Conservation (phyloP, 768 basidiomycete species). For the Tremella mesenterica region DNA sequence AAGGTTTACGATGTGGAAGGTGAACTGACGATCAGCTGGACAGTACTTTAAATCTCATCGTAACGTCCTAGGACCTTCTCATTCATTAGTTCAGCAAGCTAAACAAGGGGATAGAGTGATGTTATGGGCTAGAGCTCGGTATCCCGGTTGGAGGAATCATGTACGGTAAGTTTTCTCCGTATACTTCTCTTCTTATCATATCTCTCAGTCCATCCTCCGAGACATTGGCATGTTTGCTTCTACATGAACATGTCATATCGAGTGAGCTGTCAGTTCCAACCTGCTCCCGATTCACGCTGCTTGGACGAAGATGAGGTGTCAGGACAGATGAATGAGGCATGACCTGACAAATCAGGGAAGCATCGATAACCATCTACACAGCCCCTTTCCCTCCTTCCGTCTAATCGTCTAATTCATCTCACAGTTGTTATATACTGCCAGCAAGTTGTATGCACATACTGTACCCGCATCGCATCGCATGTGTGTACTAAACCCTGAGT, state of each 20-base stretch:
- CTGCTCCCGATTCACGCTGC: no score
- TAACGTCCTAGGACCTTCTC: slow-evolving; percentile 8
- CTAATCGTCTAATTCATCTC: no score
- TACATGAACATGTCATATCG: not conserved
- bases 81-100: slow-evolving; percentile 17
- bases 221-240: no score
- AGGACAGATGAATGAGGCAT: not conserved
- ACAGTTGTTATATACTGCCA: no score
- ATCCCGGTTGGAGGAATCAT: slow-evolving; percentile 30
- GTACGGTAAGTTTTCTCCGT: slow-evolving; percentile 17
- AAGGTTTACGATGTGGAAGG: not conserved
- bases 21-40: slow-evolving; percentile 23
- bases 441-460: no score
- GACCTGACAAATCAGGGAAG: slow-evolving; percentile 17
- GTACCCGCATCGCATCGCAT: no score
- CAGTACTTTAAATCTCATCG: slow-evolving; percentile 31
- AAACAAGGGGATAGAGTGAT: slow-evolving; percentile 28
- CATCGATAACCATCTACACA: slow-evolving; percentile 20
- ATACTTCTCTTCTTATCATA: not conserved
- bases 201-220: not conserved
- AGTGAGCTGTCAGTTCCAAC: not conserved
- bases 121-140: slow-evolving; percentile 32
- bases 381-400: slow-evolving; percentile 18
- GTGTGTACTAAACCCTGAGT: no score
- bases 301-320: not conserved